Percentiles rank a stretch among this genome's conserved stretches.
phyloP scores from a whole-genome alignment of 208 protist genomes.

The Trypanosoma melophagium region DNA sequence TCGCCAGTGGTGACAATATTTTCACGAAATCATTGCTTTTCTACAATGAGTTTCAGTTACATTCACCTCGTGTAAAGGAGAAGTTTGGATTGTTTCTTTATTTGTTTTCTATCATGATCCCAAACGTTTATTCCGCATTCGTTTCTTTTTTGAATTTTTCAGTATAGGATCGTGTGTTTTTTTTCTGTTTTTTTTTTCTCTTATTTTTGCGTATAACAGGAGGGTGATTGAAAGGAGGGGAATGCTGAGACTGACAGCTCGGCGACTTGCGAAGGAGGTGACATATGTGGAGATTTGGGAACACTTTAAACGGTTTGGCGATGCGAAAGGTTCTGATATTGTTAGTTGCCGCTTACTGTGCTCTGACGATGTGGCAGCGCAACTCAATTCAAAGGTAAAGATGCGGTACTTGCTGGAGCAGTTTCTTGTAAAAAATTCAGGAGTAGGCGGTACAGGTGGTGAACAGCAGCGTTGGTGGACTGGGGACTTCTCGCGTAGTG shows the following conservation, averaged over 20 bases:
- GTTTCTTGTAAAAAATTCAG: conserved; percentile 25
- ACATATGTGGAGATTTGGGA: conserved; percentile 32
- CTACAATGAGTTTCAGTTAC: no score
- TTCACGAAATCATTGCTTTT: background rate
- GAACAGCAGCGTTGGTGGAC: conserved; percentile 32
- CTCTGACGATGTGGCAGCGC: conserved; percentile 24
- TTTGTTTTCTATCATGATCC: background rate
- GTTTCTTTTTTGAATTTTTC: conserved; percentile 1
- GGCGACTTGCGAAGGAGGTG: conserved; percentile 21
- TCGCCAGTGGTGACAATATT: conserved; percentile 10
- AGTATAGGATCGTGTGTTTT: conserved; percentile 6
- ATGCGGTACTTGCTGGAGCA: conserved; percentile 35
- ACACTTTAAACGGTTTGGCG: conserved; percentile 34
- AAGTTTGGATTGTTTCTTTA: background rate
- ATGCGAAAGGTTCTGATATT: conserved; percentile 25
- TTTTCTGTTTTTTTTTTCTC: background rate
- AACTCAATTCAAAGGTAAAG: conserved; percentile 22
- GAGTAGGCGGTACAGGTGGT: conserved; percentile 6
- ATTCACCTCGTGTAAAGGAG: background rate
- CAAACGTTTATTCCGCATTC: background rate
- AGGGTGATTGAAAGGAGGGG: background rate
- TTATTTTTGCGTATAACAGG: background rate
- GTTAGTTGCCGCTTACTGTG: conserved; percentile 30
- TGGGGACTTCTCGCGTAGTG: conserved; percentile 25
- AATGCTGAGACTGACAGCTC: conserved; percentile 22